Evolutionary conservation across 768 basidiomycete genomes (phyloP).

Genomic region (Boletus reticuloceps): DNA sequence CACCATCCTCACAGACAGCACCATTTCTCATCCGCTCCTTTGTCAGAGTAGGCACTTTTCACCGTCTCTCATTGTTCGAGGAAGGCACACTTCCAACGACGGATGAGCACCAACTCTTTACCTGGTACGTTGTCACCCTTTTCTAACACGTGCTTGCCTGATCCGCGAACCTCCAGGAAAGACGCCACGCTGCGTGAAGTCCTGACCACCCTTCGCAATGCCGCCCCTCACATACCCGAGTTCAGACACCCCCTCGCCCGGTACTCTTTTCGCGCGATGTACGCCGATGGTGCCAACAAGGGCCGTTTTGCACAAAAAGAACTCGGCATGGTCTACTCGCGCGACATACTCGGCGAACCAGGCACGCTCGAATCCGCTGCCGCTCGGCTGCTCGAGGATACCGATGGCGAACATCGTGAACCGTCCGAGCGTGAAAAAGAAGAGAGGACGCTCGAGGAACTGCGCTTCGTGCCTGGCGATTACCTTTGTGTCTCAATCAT

Average conservation of each 20-base stretch:
- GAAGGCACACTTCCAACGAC: slow-evolving; percentile 73
- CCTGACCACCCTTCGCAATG: slow-evolving; percentile 70
- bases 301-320: slow-evolving; percentile 76
- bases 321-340: slow-evolving; percentile 76
- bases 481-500: slow-evolving; percentile 73
- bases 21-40: slow-evolving; percentile 84
- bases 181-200: slow-evolving; percentile 81
- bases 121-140: slow-evolving; percentile 51
- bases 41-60: slow-evolving; percentile 78
- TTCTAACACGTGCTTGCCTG: not conserved
- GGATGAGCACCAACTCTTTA: slow-evolving; percentile 81
- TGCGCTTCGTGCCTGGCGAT: slow-evolving; percentile 80
- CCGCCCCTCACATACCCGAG: slow-evolving; percentile 65
- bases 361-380: slow-evolving; percentile 58
- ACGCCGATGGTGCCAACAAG: slow-evolving; percentile 68
- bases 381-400: slow-evolving; percentile 57
- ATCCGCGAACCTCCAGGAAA: slow-evolving; percentile 48
- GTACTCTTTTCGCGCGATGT: slow-evolving; percentile 78
- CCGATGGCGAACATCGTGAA: slow-evolving; percentile 30
- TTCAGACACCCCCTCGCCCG: slow-evolving; percentile 80
- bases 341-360: slow-evolving; percentile 81
- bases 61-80: slow-evolving; percentile 71
- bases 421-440: slow-evolving; percentile 50
- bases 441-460: slow-evolving; percentile 73
- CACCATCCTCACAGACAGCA: slow-evolving; percentile 48